Evolutionary conservation across 202 grass and related monocot species (phyloP), one percentile per base, ranked within the genome.

Genomic region (Saccharum hybrid): DNA sequence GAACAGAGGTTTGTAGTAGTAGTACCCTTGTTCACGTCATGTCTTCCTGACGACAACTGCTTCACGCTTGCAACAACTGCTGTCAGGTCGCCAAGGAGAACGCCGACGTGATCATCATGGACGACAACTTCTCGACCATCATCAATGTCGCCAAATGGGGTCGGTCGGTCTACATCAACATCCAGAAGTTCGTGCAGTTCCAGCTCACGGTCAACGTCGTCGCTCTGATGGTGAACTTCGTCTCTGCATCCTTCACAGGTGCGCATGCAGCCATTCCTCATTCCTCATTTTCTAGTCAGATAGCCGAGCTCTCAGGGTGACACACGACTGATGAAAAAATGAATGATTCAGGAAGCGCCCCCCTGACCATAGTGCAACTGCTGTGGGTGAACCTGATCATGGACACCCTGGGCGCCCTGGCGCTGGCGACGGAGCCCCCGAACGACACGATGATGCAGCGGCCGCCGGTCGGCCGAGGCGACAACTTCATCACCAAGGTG

Each of bases 321-420:
- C 41, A 37, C 12, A 48, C n/a, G 14, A 37, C 59, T 38, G 54
- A 42, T 62, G 51, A 21, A 16, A 14, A 30, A 21, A 18, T 37
- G n/a, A 26, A 38, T n/a, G 43, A 59, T 72, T 57, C 75, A 93
- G 89, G 94, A 72, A 96, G 88, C 19, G 91, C 93, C 1, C 96
- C 96, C 0, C 45, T 95, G 75, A 98, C 92, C 12, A 92, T 92
- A 19, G 92, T 94, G 26, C 96, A 98, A 28, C 75, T 98, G 77
- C 83, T 98, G 52, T 98, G 96, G 96, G 92, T 95, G 79, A 98
- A 98, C 81, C 76, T 98, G 82, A 95, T 95, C 68, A 98, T 98
- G 96, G 96, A 98, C 85, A 95, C 90, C 3, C 93, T 98, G 0
- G 91, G 96, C 0, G 96, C 96, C 11, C 64, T 95, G 41, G 96